phyloP scores from a whole-genome alignment of 108 stramenopile species.

The Nitzschia sp. region DNA sequence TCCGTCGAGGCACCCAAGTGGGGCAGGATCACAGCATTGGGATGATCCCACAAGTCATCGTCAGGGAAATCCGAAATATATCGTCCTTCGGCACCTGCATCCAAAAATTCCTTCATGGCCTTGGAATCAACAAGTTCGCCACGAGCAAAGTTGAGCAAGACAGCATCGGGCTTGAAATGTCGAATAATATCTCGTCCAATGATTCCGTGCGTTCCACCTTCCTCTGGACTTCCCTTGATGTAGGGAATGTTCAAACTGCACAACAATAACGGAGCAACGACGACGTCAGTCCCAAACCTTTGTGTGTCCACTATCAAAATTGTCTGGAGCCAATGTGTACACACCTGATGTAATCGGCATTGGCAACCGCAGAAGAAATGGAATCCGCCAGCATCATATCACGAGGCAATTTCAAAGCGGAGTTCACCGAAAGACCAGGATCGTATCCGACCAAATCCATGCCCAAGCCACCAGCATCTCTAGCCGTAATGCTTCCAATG shows the following conservation, averaged over 20 bases:
- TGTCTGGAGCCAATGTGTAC: not conserved
- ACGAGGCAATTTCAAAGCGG: constrained; percentile 61
- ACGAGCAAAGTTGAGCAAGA: constrained; percentile 87
- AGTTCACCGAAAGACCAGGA: constrained; percentile 74
- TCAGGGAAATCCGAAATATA: constrained; percentile 72
- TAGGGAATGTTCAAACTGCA: constrained; percentile 77
- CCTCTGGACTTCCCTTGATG: constrained; percentile 53
- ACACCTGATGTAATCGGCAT: constrained; percentile 80
- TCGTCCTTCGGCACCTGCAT: constrained; percentile 50
- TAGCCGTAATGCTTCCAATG: constrained; percentile 79
- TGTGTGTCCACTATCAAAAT: not conserved
- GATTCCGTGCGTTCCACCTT: constrained; percentile 74
- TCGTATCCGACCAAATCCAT: constrained; percentile 76
- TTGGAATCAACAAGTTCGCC: constrained; percentile 81
- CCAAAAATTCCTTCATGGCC: constrained; percentile 73
- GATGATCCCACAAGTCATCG: constrained; percentile 58
- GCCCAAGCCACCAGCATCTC: constrained; percentile 67
- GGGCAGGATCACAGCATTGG: constrained; percentile 69
- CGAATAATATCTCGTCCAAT: constrained; percentile 56
- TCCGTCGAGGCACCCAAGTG: constrained; percentile 84
- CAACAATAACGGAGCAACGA: not conserved
- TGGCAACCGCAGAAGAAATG: constrained; percentile 61
- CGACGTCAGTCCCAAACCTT: not conserved
- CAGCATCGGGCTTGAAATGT: constrained; percentile 68
- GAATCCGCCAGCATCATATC: constrained; percentile 51